Percentiles rank a stretch among this genome's conserved stretches.
Conservation (phyloP, 805 yeast genomes). For the Zygosaccharomyces siamensis region DNA sequence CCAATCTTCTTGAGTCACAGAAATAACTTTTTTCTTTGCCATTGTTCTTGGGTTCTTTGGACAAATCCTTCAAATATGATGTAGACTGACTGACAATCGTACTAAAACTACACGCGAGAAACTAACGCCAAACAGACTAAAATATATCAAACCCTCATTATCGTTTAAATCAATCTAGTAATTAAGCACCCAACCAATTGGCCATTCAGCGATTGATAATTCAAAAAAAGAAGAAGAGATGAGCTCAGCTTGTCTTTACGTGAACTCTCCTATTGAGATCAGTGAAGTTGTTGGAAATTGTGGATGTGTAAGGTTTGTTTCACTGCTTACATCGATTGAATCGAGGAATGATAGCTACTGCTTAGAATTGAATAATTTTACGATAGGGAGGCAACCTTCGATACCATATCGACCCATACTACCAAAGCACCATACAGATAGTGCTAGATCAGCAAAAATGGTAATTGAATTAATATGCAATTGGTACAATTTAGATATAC, state of each 20-base stretch:
- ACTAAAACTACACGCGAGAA: neutral
- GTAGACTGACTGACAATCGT: neutral
- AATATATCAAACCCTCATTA: neutral
- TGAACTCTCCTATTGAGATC: neutral
- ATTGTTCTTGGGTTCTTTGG: neutral
- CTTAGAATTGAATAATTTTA: slow-evolving; percentile 20
- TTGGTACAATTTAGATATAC: slow-evolving; percentile 16
- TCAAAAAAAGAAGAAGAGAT: neutral
- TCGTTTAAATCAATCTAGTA: neutral
- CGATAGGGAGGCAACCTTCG: slow-evolving; percentile 9
- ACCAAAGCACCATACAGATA: slow-evolving; percentile 11
- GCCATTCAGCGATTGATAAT: too few relatives aligned
- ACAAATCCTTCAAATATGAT: neutral
- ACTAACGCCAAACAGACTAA: neutral
- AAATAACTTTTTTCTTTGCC: slow-evolving; percentile 4
- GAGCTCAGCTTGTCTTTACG: neutral
- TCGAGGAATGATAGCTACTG: slow-evolving; percentile 13
- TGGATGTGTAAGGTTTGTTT: slow-evolving; percentile 17
- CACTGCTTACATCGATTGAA: slow-evolving; percentile 19
- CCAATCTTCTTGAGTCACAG: slow-evolving; percentile 28
- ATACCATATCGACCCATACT: slow-evolving; percentile 16
- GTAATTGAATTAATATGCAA: slow-evolving; percentile 21
- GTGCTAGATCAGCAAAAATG: slow-evolving; percentile 19
- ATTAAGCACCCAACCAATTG: neutral
- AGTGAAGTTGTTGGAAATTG: neutral